Percentiles rank a stretch among this genome's conserved stretches.
phyloP scores from a whole-genome alignment of 2,329 filamentous ascomycete species.

The Aspergillus nomiae region DNA sequence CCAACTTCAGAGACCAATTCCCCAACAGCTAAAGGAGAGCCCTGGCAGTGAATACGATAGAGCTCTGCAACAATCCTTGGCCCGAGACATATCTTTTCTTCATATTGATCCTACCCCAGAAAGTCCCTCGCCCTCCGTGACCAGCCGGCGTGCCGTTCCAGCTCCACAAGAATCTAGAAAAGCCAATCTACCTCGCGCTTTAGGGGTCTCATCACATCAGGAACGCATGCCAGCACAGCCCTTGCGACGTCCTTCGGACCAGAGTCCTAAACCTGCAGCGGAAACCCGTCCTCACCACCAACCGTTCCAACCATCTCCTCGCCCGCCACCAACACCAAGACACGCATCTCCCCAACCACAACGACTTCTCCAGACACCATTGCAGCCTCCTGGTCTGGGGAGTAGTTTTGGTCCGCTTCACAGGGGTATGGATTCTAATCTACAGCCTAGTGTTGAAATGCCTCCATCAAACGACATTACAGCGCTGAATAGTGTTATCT shows the following conservation, averaged over 20 bases:
- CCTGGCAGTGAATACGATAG: conserved; percentile 45
- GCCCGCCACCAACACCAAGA: conserved; percentile 54
- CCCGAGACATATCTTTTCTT: conserved; percentile 43
- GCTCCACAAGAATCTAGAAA: conserved; percentile 26
- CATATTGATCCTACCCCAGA: conserved; percentile 35
- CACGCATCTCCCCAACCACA: conserved; percentile 52
- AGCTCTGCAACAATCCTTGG: conserved; percentile 44
- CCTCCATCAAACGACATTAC: conserved; percentile 66
- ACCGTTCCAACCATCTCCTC: conserved; percentile 16
- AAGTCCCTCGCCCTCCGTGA: conserved; percentile 18
- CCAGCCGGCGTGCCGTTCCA: conserved; percentile 14
- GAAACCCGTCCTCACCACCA: conserved; percentile 16
- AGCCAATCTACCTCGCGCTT: conserved; percentile 30
- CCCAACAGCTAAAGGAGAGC: conserved; percentile 35
- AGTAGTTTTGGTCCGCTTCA: conserved; percentile 12
- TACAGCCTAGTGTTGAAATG: conserved; percentile 19
- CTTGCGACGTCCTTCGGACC: conserved; percentile 19
- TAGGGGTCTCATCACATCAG: conserved; percentile 37
- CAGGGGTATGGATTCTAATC: conserved; percentile 12
- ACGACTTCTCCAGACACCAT: conserved; percentile 13
- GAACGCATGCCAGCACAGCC: conserved; percentile 26
- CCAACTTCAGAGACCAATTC: conserved; percentile 46
- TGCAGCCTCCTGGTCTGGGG: conserved; percentile 9
- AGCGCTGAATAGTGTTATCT: conserved; percentile 84
- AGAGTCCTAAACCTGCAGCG: conserved; percentile 10